Conservation (phyloP, 768 basidiomycete species). For the Boletus eberwhitei region DNA sequence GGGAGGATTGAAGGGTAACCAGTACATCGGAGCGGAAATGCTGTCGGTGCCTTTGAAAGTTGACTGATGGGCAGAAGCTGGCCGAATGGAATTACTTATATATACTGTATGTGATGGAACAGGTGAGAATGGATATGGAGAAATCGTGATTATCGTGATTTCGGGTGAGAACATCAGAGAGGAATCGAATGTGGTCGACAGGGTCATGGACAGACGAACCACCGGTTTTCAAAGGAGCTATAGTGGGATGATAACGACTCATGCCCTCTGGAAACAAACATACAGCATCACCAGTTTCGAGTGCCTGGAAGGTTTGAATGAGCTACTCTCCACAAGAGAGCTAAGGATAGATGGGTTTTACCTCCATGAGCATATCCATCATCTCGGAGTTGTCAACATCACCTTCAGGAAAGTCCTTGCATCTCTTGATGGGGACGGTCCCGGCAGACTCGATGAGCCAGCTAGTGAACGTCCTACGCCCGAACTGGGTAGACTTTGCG, state of each 20-base stretch:
- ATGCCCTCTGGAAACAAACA: slow-evolving; percentile 87
- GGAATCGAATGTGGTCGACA: slow-evolving; percentile 34
- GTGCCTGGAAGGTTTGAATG: slow-evolving; percentile 44
- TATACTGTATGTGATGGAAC: slow-evolving; percentile 83
- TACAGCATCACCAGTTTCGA: slow-evolving; percentile 73
- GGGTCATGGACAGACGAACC: slow-evolving; percentile 40
- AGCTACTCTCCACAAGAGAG: slow-evolving; percentile 4
- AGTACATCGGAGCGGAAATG: slow-evolving; percentile 87
- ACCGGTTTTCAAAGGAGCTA: slow-evolving; percentile 85
- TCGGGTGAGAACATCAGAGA: slow-evolving; percentile 72
- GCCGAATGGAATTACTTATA: slow-evolving; percentile 39
- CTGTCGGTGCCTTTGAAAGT: slow-evolving; percentile 63
- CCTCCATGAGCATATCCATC: slow-evolving; percentile 70
- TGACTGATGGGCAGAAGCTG: not conserved
- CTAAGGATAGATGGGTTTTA: slow-evolving; percentile 20
- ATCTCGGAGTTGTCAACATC: slow-evolving; percentile 61
- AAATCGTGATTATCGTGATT: slow-evolving; percentile 68
- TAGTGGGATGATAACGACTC: slow-evolving; percentile 82
- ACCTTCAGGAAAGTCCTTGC: slow-evolving; percentile 61
- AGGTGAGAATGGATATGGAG: slow-evolving; percentile 68
- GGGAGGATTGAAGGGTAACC: slow-evolving; percentile 72
- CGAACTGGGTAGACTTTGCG: slow-evolving; percentile 86
- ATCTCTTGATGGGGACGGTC: slow-evolving; percentile 77
- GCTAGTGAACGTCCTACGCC: slow-evolving; percentile 77
- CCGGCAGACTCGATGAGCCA: slow-evolving; percentile 90